Conservation (phyloP, 164 flowering plant genomes). For the Platanus orientalis region DNA sequence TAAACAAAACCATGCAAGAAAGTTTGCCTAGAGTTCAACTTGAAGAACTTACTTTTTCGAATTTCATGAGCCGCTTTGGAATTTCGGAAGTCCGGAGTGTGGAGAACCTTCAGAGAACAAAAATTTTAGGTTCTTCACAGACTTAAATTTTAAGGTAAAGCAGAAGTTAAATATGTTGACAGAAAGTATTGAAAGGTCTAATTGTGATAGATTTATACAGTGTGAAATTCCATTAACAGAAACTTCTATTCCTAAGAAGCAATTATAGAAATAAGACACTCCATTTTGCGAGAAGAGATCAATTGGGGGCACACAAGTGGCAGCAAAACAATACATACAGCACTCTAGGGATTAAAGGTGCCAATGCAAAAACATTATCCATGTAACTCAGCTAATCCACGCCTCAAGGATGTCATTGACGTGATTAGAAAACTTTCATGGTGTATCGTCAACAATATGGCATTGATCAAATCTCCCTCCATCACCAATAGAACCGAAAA, state of each 20-base stretch:
- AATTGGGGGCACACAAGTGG: neutral
- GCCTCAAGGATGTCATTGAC: no score
- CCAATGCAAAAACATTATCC: no score
- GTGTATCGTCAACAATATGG: no score
- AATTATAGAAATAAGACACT: neutral
- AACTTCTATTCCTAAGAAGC: neutral
- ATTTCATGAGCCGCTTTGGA: conserved; percentile 63
- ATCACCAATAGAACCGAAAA: no score
- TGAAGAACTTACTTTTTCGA: conserved; percentile 48
- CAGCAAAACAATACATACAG: neutral
- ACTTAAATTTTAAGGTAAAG: neutral
- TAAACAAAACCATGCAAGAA: neutral
- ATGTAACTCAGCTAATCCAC: no score
- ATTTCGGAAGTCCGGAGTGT: conserved; percentile 49
- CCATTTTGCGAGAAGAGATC: neutral
- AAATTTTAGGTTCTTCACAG: neutral
- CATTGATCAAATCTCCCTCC: no score
- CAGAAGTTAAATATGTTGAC: neutral
- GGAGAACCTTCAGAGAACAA: conserved; percentile 44
- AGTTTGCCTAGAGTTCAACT: neutral
- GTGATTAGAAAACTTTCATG: no score
- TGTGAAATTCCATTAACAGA: neutral
- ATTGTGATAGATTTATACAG: neutral
- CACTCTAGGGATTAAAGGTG: no score
- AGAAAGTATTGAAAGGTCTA: neutral